A percentile compares a stretch with the other conserved stretches of the same genome.
phyloP scores from a whole-genome alignment of 139 green algal species.

The Chlorella vulgaris region DNA sequence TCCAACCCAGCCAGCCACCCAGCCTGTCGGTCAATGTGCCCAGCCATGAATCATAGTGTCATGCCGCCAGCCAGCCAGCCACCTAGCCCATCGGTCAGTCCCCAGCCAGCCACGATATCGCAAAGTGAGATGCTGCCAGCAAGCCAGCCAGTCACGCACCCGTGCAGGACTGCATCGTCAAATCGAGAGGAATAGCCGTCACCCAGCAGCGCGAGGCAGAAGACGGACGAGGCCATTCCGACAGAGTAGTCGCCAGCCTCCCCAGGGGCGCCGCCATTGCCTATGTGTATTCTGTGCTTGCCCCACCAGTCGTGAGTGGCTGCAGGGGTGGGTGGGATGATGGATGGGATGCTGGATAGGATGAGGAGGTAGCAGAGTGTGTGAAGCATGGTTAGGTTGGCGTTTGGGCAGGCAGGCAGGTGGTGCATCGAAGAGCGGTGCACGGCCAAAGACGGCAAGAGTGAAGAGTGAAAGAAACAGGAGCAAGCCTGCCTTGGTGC shows the following conservation, averaged over 20 bases:
- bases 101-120: not conserved
- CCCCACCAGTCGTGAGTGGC: slow-evolving; percentile 37
- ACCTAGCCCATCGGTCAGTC: too few relatives aligned
- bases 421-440: too few relatives aligned
- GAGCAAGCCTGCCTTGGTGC: too few relatives aligned
- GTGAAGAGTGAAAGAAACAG: not conserved
- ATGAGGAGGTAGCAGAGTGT: not conserved
- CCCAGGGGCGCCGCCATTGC: not conserved
- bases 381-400: too few relatives aligned
- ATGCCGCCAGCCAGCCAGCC: too few relatives aligned
- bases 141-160: not conserved
- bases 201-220: slow-evolving; percentile 40
- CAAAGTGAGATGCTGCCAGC: not conserved
- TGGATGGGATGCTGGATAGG: not conserved
- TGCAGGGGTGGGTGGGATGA: not conserved
- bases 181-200: slow-evolving; percentile 16
- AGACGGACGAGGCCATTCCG: slow-evolving; percentile 44
- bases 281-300: slow-evolving; percentile 53
- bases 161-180: slow-evolving; percentile 17
- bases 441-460: too few relatives aligned
- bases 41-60: too few relatives aligned
- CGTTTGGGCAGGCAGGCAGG: too few relatives aligned
- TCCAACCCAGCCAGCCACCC: too few relatives aligned
- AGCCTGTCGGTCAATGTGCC: too few relatives aligned
- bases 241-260: slow-evolving; percentile 30